Evolutionary conservation across 1,284 basidiomycete genomes (phyloP).

Genomic region (Malassezia psittaci): DNA sequence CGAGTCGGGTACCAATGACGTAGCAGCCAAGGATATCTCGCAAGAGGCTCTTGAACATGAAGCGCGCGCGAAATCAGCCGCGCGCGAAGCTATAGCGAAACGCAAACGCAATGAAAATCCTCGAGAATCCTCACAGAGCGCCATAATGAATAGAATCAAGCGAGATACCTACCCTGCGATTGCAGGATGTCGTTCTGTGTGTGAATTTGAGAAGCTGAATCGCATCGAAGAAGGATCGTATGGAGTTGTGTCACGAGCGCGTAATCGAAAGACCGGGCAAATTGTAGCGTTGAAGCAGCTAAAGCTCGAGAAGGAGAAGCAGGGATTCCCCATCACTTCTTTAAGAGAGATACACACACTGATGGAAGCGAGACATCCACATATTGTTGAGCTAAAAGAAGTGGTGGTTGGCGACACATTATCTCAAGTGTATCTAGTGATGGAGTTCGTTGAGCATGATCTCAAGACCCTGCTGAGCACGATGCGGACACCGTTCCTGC

Average conservation of each 20-base stretch:
- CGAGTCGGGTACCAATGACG: not conserved
- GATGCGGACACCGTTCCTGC: constrained; percentile 88
- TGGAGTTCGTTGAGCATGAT: constrained; percentile 99
- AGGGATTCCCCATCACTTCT: constrained; percentile 95
- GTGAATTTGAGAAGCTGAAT: constrained; percentile 56
- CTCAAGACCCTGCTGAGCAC: constrained; percentile 77
- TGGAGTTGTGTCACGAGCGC: constrained; percentile 88
- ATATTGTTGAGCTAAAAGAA: constrained; percentile 87
- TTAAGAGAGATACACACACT: constrained; percentile 88
- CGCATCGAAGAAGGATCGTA: constrained; percentile 99
- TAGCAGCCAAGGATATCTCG: not conserved
- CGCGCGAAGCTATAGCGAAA: not conserved
- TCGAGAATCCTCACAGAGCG: no score
- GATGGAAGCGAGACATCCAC: constrained; percentile 68
- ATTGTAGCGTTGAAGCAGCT: constrained; percentile 89
- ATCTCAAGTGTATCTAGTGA: constrained; percentile 96
- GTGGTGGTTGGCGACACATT: constrained; percentile 98
- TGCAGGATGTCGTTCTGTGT: constrained; percentile 29
- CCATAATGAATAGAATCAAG: no score
- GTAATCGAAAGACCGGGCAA: constrained; percentile 64
- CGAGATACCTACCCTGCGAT: constrained; percentile 24
- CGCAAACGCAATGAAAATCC: no score
- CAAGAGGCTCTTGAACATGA: not conserved
- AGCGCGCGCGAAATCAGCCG: constrained; percentile 8
- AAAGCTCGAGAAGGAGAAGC: constrained; percentile 93